These are phyloP conservation scores for Simplicillium sp. DNA, from an alignment of 2,329 filamentous ascomycete species.

Conservation along the genomic window DNA sequence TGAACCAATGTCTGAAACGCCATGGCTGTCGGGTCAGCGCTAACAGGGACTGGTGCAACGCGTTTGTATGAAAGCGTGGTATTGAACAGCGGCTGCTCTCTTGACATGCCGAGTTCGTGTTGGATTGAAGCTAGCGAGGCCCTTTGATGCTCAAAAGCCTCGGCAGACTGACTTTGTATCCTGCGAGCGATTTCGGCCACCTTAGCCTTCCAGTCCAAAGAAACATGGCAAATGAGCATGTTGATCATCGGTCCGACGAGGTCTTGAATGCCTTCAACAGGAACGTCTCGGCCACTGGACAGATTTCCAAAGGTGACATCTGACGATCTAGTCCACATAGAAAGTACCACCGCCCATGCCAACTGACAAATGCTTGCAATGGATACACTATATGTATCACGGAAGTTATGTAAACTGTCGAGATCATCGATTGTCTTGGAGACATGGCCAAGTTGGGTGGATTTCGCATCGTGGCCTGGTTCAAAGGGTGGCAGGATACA, in stretches of 20 bases:
- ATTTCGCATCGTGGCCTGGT: neutral
- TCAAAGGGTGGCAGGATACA: conserved; percentile 3
- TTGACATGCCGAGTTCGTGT: neutral
- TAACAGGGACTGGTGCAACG: neutral
- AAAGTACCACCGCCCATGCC: conserved; percentile 9
- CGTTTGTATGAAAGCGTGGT: neutral
- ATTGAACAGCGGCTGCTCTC: conserved; percentile 2
- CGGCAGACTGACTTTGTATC: conserved; percentile 4
- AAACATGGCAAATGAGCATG: conserved; percentile 7
- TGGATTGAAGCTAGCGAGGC: conserved; percentile 1
- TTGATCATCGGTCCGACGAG: conserved; percentile 7
- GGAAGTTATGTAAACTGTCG: neutral
- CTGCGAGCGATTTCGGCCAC: conserved; percentile 7
- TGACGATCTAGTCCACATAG: conserved; percentile 5
- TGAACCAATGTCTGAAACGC: neutral
- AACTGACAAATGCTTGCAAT: conserved; percentile 8
- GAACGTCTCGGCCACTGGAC: conserved; percentile 6
- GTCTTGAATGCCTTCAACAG: conserved; percentile 5
- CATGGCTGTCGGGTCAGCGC: neutral
- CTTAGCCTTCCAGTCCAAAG: conserved; percentile 1
- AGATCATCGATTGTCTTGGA: neutral
- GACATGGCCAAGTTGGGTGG: neutral
- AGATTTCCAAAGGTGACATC: conserved; percentile 8
- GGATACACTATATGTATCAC: neutral
- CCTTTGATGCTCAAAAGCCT: neutral